phyloP scores from a whole-genome alignment of 345 rosid species.

The Arabis hirsuta region DNA sequence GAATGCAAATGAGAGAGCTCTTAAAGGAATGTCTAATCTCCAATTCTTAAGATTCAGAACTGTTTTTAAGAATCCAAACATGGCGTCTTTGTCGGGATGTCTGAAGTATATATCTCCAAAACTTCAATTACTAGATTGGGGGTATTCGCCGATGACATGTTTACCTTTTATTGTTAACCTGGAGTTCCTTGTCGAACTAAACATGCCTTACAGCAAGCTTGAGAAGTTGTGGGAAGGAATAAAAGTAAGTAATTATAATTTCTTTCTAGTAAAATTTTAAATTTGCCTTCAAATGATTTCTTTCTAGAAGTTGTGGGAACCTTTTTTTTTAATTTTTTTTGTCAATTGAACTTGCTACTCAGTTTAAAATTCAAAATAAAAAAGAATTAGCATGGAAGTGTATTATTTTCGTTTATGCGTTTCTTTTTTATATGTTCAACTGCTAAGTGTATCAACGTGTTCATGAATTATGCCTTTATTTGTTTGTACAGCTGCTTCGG shows the following conservation, averaged over 20 bases:
- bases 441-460: neutral
- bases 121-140: constrained; percentile 30
- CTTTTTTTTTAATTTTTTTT: no score
- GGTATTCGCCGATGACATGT: neutral
- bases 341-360: no score
- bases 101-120: neutral
- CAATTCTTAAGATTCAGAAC: neutral
- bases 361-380: no score
- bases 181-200: constrained; percentile 21
- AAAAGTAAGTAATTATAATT: constrained; percentile 7
- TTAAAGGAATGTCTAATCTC: constrained; percentile 32
- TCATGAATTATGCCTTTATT: neutral
- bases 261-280: no score
- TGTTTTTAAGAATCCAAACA: no score
- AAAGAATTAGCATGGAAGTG: no score
- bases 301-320: no score
- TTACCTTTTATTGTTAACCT: neutral
- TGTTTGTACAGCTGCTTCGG: neutral
- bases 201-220: neutral
- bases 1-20: neutral
- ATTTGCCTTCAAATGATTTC: no score
- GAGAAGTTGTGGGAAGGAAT: constrained; percentile 31
- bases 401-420: neutral
- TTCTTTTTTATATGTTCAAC: no score
- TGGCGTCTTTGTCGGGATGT: neutral